Percentiles rank a stretch among this genome's conserved stretches.
Evolutionary conservation across 352 stramenopile genomes (phyloP).

Genomic region (Phytophthora foliorum): DNA sequence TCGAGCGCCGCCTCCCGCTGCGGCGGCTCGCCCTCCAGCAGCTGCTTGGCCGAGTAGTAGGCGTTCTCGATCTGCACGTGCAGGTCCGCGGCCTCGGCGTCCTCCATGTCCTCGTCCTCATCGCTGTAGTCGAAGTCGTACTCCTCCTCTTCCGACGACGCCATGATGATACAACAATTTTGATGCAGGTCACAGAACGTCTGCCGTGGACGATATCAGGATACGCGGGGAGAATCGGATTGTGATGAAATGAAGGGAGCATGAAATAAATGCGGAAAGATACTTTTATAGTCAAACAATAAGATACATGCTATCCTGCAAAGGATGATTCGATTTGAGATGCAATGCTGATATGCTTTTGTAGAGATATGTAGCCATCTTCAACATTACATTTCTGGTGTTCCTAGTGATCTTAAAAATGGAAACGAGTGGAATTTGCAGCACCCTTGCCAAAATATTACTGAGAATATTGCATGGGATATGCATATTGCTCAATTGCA

Average conservation of each 20-base stretch:
- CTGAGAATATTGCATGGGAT: too few species aligned
- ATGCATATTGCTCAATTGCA: too few species aligned
- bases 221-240: too few species aligned
- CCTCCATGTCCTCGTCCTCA: slow-evolving; percentile 92
- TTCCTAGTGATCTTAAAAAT: too few species aligned
- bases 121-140: slow-evolving; percentile 95
- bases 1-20: slow-evolving; percentile 50
- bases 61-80: slow-evolving; percentile 94
- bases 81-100: slow-evolving; percentile 71
- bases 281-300: too few species aligned
- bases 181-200: slow-evolving; percentile 1
- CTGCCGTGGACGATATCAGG: too few species aligned
- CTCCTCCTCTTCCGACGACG: slow-evolving; percentile 67
- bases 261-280: too few species aligned
- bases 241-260: too few species aligned
- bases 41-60: slow-evolving; percentile 94
- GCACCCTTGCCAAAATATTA: too few species aligned
- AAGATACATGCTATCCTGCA: too few species aligned
- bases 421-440: too few species aligned
- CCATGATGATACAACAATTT: slow-evolving; percentile 46
- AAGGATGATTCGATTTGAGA: not conserved
- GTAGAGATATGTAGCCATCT: slow-evolving; percentile 1
- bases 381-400: not conserved
- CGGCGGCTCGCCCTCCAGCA: slow-evolving; percentile 67
- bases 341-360: not conserved